A percentile compares a stretch with the other conserved stretches of the same genome.
phyloP scores from a whole-genome alignment of 2,329 filamentous ascomycete genomes.

The Zymoseptoria tritici region DNA sequence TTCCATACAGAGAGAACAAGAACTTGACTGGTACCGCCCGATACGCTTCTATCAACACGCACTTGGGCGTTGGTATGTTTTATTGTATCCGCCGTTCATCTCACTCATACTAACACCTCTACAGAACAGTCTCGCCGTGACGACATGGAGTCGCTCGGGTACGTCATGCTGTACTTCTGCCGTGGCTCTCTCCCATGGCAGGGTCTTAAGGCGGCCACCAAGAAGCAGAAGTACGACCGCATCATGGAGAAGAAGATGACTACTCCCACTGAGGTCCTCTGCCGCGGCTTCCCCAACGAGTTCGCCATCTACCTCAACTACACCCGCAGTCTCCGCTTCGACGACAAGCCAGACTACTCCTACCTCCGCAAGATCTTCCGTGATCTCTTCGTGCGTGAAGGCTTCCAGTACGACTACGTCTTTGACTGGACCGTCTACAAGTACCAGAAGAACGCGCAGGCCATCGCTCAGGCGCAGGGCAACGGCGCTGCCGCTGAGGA shows the following conservation, averaged over 20 bases:
- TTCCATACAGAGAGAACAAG: conserved; percentile 99
- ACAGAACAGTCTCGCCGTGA: conserved; percentile 95
- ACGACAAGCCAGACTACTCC: conserved; percentile 99
- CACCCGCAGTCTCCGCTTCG: conserved; percentile 94
- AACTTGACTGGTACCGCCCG: conserved; percentile 97
- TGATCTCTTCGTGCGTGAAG: conserved; percentile 95
- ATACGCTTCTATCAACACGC: conserved; percentile 98
- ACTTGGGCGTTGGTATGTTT: conserved; percentile 73
- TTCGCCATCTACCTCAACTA: conserved; percentile 99
- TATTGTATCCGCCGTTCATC: background rate
- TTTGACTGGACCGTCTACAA: conserved; percentile 99
- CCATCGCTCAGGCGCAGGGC: conserved; percentile 71
- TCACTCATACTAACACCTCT: conserved; percentile 6
- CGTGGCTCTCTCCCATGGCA: conserved; percentile 98
- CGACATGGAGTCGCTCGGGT: conserved; percentile 97
- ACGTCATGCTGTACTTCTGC: conserved; percentile 99
- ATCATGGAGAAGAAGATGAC: conserved; percentile 99
- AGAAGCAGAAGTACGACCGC: conserved; percentile 97
- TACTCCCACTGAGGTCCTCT: conserved; percentile 94
- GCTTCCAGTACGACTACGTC: conserved; percentile 99
- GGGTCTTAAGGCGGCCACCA: conserved; percentile 63
- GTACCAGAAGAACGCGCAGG: conserved; percentile 98
- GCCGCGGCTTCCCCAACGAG: conserved; percentile 98
- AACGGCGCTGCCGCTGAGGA: conserved; percentile 49
- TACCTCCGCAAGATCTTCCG: conserved; percentile 99